Percentiles rank a stretch among this genome's conserved stretches.
phyloP scores from a whole-genome alignment of 2,329 filamentous ascomycete species.

The Trichophyton simii region DNA sequence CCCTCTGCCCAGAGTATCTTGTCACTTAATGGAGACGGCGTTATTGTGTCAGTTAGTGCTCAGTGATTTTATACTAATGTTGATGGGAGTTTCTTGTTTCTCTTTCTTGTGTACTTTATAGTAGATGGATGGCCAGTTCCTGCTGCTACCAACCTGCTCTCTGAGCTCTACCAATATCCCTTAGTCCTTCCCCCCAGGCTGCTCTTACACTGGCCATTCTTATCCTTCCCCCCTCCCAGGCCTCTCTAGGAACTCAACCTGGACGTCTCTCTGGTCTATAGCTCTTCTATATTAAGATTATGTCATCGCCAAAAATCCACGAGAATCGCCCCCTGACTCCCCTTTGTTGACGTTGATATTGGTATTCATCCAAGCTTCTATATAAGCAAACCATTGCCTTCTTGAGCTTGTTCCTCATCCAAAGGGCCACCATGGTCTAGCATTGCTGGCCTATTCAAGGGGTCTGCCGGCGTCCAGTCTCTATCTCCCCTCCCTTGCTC shows the following conservation, averaged over 20 bases:
- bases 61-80: conserved; percentile 31
- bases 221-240: too few species aligned
- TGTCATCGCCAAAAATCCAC: not conserved
- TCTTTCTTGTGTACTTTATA: not conserved
- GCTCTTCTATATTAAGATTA: not conserved
- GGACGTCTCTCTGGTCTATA: too few species aligned
- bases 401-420: too few species aligned
- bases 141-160: not conserved
- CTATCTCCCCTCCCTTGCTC: too few species aligned
- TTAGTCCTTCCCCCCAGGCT: not conserved
- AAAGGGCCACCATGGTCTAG: too few species aligned
- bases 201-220: not conserved
- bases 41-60: conserved; percentile 55
- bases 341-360: too few species aligned
- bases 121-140: not conserved
- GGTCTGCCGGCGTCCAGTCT: too few species aligned
- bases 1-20: conserved; percentile 60
- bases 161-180: not conserved
- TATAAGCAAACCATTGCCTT: too few species aligned
- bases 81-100: not conserved
- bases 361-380: too few species aligned
- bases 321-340: not conserved
- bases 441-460: too few species aligned
- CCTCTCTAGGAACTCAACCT: too few species aligned
- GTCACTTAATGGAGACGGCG: conserved; percentile 60